These are phyloP conservation scores for Sporisorium reilianum DNA, from an alignment of 1,284 basidiomycete genomes.

Conservation along the genomic window DNA sequence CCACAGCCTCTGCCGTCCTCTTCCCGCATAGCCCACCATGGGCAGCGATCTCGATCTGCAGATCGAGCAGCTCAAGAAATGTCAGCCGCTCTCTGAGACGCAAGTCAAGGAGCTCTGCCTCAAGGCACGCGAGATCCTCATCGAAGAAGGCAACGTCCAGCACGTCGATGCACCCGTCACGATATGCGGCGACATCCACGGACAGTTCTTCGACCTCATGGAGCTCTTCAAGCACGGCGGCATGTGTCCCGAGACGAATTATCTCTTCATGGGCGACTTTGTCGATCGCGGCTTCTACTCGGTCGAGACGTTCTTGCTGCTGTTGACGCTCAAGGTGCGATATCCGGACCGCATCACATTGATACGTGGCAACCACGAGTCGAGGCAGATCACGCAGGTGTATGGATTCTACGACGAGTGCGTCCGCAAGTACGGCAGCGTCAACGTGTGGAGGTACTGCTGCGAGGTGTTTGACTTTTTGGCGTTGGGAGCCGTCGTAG, in stretches of 20 bases:
- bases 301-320: slow-evolving; percentile 94
- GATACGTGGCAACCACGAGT: slow-evolving; percentile 98
- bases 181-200: slow-evolving; percentile 98
- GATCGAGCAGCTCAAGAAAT: slow-evolving; percentile 64
- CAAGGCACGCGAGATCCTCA: slow-evolving; percentile 90
- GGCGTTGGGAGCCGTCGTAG: slow-evolving; percentile 91
- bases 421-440: slow-evolving; percentile 92
- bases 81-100: slow-evolving; percentile 62
- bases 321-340: slow-evolving; percentile 94
- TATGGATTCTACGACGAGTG: slow-evolving; percentile 99
- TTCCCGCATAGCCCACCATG: slow-evolving; percentile 32
- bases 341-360: slow-evolving; percentile 98
- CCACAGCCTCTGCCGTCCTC: slow-evolving; percentile 20
- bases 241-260: slow-evolving; percentile 93
- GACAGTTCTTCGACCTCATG: slow-evolving; percentile 97
- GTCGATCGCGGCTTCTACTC: slow-evolving; percentile 88
- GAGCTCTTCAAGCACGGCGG: slow-evolving; percentile 96
- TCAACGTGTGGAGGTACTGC: slow-evolving; percentile 97
- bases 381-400: slow-evolving; percentile 93
- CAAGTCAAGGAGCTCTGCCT: slow-evolving; percentile 77
- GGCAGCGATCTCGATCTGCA: slow-evolving; percentile 58
- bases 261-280: slow-evolving; percentile 87
- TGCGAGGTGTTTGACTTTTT: slow-evolving; percentile 99
- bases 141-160: slow-evolving; percentile 98
- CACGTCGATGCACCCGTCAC: slow-evolving; percentile 96